Base-by-base conservation (phyloP, 352 stramenopile species). In the Pseudoperonospora humuli region DNA sequence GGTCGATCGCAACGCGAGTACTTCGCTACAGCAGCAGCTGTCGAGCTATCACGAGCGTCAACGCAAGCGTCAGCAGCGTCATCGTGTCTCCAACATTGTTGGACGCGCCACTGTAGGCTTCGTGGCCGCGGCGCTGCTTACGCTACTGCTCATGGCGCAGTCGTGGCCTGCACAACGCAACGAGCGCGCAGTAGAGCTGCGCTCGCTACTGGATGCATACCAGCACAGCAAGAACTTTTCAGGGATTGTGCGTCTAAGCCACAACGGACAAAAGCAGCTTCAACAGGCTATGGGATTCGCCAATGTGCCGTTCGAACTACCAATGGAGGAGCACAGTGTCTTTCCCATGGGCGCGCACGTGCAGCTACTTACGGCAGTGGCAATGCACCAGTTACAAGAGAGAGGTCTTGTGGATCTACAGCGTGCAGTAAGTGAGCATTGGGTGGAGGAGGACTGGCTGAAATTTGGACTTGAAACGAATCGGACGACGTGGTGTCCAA, bases 341-440 rank as follows among this genome's bases (percentile, higher is more conserved):
- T 85, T 85, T 36, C 65, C 70, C 6, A 60, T 85, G 52, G 73
- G 62, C 9, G 69, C 67, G 14, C 69, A 85, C 47, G 66, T 72
- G 9, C 77, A 83, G 45, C 61, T 85, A 8, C 72, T 85, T 28
- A 63, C 56, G 9, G 38, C 70, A 1, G 55, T 83, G 13, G 63
- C 70, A n/a, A 52, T 83, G 55, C 54, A 79, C 32, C 73, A 85
- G 38, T 52, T 85, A 42, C 67, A 85, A 42, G 73, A 85, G 40
- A 56, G 54, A 24, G 53, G 55, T 0, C 20, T 33, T 14, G 68
- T 85, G 3, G 50, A 71, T 5, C 35, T 85, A 7, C 39, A 61
- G 5, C 21, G 45, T 0, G 36, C 67, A 0, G 59, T 83, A 23
- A 69, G 60, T 17, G 25, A 50, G 11, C 70, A 72, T 31, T 52